Evolutionary conservation across 2,329 filamentous ascomycete species (phyloP).

Genomic region (Claviceps sp.): DNA sequence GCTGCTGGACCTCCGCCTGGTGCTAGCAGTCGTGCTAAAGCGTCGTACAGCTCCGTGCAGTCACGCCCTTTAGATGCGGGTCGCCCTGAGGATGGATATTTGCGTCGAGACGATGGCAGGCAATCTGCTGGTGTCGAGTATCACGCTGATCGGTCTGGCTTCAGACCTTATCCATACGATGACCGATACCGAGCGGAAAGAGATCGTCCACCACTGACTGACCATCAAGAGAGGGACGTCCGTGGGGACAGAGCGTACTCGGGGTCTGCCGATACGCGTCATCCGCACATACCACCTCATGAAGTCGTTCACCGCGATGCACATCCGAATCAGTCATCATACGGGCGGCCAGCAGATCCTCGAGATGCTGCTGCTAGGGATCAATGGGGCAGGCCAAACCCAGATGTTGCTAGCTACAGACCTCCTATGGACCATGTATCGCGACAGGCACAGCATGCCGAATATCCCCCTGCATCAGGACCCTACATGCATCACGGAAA

Average conservation of each 20-base stretch:
- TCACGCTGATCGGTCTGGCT: constrained; percentile 34
- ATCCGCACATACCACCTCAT: constrained; percentile 24
- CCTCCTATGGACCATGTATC: constrained; percentile 28
- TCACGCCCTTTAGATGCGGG: constrained; percentile 34
- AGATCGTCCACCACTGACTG: constrained; percentile 31
- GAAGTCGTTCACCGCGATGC: constrained; percentile 29
- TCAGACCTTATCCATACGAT: constrained; percentile 34
- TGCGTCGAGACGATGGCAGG: constrained; percentile 34
- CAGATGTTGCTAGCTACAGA: constrained; percentile 20
- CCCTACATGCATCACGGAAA: constrained; percentile 21
- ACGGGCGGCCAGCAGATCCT: constrained; percentile 27
- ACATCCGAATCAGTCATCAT: constrained; percentile 32
- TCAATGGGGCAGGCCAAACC: constrained; percentile 16
- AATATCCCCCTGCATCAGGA: constrained; percentile 32
- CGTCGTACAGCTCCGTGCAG: constrained; percentile 28
- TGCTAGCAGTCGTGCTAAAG: constrained; percentile 38
- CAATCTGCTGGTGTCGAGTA: constrained; percentile 31
- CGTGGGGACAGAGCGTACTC: constrained; percentile 33
- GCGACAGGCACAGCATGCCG: constrained; percentile 22
- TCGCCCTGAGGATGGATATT: constrained; percentile 30
- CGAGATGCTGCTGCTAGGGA: constrained; percentile 18
- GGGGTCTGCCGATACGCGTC: constrained; percentile 28
- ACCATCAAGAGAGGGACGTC: constrained; percentile 29
- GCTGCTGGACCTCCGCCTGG: constrained; percentile 30
- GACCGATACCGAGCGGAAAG: constrained; percentile 38